Evolutionary conservation across 441 rosid species (phyloP).

Genomic region (Syzygium syzygioides): DNA sequence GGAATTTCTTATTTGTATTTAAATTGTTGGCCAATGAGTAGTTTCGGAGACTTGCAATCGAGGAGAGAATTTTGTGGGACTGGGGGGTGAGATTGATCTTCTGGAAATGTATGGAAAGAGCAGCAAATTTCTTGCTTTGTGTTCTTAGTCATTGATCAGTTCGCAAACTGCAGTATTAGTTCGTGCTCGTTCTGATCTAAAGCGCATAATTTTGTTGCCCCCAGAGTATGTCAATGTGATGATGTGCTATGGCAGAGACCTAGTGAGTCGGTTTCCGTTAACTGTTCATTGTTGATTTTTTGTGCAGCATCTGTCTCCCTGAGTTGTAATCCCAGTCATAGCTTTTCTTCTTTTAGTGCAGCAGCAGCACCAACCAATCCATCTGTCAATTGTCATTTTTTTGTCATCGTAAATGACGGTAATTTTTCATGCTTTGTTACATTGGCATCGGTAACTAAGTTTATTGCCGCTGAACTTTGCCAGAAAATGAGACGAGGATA

Average conservation of each 20-base stretch:
- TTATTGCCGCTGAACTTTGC: neutral
- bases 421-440: neutral
- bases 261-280: neutral
- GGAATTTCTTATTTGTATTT: neutral
- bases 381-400: neutral
- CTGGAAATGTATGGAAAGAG: neutral
- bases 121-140: neutral
- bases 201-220: neutral
- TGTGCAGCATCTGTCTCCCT: neutral
- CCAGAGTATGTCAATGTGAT: neutral
- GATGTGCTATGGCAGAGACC: neutral
- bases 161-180: neutral
- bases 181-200: neutral
- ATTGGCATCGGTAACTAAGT: neutral
- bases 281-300: neutral
- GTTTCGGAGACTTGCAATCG: neutral
- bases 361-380: neutral
- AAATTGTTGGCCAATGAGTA: neutral
- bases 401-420: neutral
- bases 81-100: neutral
- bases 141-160: neutral
- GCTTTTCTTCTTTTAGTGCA: neutral
- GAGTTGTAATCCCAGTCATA: neutral
- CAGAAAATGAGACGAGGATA: conserved; percentile 36
- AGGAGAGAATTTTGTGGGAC: neutral